Evolutionary conservation across 2,329 filamentous ascomycete species (phyloP).

Genomic region (Trichoderma sp.): DNA sequence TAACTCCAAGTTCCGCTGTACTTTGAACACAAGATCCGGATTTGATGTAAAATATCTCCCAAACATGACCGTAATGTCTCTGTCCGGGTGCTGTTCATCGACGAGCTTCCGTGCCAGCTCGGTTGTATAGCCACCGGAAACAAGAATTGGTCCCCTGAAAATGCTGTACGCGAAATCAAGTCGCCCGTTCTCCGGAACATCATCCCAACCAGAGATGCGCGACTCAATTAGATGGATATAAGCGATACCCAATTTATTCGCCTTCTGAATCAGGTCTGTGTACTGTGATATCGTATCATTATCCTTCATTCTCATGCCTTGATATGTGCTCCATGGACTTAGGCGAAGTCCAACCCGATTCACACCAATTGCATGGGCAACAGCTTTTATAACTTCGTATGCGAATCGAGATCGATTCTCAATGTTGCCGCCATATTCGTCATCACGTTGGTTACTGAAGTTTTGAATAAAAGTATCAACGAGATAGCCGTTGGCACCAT

Average conservation of each 20-base stretch:
- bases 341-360: constrained; percentile 61
- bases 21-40: constrained; percentile 30
- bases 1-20: not conserved
- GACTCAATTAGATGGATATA: constrained; percentile 67
- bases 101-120: constrained; percentile 35
- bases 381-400: constrained; percentile 69
- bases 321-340: constrained; percentile 63
- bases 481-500: constrained; percentile 79
- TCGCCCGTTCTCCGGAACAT: constrained; percentile 42
- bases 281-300: constrained; percentile 66
- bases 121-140: constrained; percentile 39
- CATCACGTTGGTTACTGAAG: constrained; percentile 67
- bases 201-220: constrained; percentile 50
- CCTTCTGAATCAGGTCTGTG: constrained; percentile 51
- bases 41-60: constrained; percentile 36
- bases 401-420: constrained; percentile 77
- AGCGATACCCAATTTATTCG: constrained; percentile 52
- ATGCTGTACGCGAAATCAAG: constrained; percentile 42
- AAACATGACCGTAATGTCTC: constrained; percentile 38
- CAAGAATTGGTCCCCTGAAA: constrained; percentile 39
- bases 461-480: constrained; percentile 71
- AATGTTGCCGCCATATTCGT: constrained; percentile 69
- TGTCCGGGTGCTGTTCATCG: constrained; percentile 35
- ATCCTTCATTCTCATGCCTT: constrained; percentile 62
- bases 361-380: constrained; percentile 45